phyloP scores from a whole-genome alignment of 441 rosid genomes.

The Gossypium davidsonii region DNA sequence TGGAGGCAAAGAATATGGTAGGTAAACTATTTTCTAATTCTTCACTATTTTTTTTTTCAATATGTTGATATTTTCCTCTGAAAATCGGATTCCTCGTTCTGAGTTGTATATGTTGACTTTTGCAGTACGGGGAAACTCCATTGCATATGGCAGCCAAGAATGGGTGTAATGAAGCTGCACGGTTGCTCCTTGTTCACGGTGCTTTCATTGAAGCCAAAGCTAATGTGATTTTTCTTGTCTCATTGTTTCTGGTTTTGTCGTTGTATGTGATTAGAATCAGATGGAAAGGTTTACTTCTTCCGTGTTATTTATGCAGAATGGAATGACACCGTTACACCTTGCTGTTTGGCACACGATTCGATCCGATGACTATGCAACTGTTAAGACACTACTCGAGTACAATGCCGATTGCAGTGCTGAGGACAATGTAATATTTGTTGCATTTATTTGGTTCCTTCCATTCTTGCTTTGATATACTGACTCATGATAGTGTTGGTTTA shows the following conservation, averaged over 20 bases:
- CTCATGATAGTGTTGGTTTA: constrained; percentile 3
- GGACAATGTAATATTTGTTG: constrained; percentile 56
- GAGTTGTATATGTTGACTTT: constrained; percentile 13
- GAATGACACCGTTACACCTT: constrained; percentile 93
- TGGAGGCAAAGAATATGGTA: constrained; percentile 83
- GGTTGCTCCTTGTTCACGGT: constrained; percentile 68
- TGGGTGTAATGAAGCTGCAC: constrained; percentile 75
- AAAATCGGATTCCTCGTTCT: not conserved
- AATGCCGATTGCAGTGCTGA: constrained; percentile 81
- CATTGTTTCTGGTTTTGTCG: not conserved
- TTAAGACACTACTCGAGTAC: constrained; percentile 66
- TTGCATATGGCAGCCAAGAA: constrained; percentile 99
- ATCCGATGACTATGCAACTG: constrained; percentile 69
- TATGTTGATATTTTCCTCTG: constrained; percentile 4
- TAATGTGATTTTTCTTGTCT: constrained; percentile 39
- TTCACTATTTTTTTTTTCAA: not conserved
- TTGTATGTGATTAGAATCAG: constrained; percentile 8
- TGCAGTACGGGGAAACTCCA: constrained; percentile 96
- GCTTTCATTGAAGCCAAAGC: constrained; percentile 86
- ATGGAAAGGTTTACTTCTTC: constrained; percentile 5
- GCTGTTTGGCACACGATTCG: constrained; percentile 87
- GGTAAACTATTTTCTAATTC: constrained; percentile 4
- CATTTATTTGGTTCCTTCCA: not conserved
- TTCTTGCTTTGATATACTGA: not conserved
- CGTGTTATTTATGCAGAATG: constrained; percentile 53